Evolutionary conservation across 108 stramenopile species (phyloP), one percentile per base, ranked within the genome.

Genomic region (Conticribra weissflogii): DNA sequence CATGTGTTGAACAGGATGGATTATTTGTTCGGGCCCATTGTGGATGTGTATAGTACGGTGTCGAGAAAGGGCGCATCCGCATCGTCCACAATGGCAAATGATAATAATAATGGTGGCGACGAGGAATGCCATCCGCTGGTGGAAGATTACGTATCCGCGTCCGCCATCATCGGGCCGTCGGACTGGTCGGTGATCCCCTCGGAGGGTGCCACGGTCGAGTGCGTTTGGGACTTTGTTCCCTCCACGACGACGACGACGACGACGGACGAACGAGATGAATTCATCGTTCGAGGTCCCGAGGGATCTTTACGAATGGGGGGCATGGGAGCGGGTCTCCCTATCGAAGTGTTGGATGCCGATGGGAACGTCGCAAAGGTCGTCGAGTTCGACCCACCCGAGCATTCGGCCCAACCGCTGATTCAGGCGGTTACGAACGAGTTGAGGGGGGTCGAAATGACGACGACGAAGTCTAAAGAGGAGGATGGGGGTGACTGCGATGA

Each of bases 1-100:
- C 86, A 87, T 62, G 53, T 87, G 12, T 41, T 87, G 14, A 82
- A 84, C 74, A 75, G 83, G 8, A 83, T 87, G 30, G 86, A 87
- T 64, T 84, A 80, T 50, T 60, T 87, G 21, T 85, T 75, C 77
- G 86, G 86, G 50, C 86, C 86, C 12, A 34, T 87, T 46, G 32
- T 55, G 14, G 18, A 81, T 63, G 74, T 84, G 4, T 46, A 71
- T 27, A 79, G 81, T 36, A 18, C 31, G 7, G 86, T 79, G 36
- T 27, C 56, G 66, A 41, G 54, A 22, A 67, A 55, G 22, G 54
- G 54, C 18, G 29, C 2, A 7, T 31, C 15, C 12, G 18, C 2
- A 27, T 47, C 9, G 49, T 46, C n/a, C n/a, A n/a, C n/a, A n/a
- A n/a, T n/a, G n/a, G n/a, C 51, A 53, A 19, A n/a, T n/a, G 29